Evolutionary conservation across 2,329 filamentous ascomycete genomes (phyloP).

Genomic region (Epichloe uncinata): DNA sequence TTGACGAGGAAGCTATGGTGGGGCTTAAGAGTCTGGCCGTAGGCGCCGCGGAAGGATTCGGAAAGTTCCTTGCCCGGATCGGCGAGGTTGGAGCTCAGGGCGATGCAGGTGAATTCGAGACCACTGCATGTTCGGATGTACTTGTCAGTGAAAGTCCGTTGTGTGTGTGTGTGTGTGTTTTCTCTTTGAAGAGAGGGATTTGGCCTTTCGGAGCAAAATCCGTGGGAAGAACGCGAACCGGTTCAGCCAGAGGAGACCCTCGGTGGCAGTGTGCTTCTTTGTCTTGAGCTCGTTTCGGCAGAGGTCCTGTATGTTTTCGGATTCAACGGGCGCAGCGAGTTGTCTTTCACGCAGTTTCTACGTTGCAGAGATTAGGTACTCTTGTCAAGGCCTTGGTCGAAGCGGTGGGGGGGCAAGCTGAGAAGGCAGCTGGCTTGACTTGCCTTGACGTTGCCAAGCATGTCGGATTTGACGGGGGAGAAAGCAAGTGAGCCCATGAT

Average conservation of each 20-base stretch:
- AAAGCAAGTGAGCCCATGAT: conserved; percentile 62
- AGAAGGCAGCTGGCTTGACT: conserved; percentile 4
- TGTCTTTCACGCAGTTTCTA: conserved; percentile 85
- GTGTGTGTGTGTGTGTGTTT: no score
- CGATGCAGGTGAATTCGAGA: conserved; percentile 84
- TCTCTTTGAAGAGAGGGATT: neutral
- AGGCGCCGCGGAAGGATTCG: conserved; percentile 75
- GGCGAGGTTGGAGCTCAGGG: conserved; percentile 63
- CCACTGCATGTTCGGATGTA: conserved; percentile 41
- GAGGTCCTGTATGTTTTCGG: conserved; percentile 74
- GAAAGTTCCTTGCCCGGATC: conserved; percentile 62
- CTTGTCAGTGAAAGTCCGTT: neutral
- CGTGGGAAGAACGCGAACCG: conserved; percentile 42
- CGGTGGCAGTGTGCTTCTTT: conserved; percentile 78
- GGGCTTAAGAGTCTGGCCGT: conserved; percentile 76
- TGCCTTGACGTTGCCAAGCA: conserved; percentile 85
- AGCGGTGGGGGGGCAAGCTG: neutral
- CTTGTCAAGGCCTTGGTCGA: neutral
- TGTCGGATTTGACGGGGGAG: conserved; percentile 75
- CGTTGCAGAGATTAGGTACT: neutral
- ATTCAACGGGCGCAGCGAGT: conserved; percentile 62
- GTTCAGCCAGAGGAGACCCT: conserved; percentile 82
- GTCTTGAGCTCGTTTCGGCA: conserved; percentile 76
- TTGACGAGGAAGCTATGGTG: conserved; percentile 85
- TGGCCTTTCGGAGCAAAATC: neutral